These are phyloP conservation scores for Rhizopus microsporus DNA, from an alignment of 371 early-diverging fungal genomes.

Conservation along the genomic window DNA sequence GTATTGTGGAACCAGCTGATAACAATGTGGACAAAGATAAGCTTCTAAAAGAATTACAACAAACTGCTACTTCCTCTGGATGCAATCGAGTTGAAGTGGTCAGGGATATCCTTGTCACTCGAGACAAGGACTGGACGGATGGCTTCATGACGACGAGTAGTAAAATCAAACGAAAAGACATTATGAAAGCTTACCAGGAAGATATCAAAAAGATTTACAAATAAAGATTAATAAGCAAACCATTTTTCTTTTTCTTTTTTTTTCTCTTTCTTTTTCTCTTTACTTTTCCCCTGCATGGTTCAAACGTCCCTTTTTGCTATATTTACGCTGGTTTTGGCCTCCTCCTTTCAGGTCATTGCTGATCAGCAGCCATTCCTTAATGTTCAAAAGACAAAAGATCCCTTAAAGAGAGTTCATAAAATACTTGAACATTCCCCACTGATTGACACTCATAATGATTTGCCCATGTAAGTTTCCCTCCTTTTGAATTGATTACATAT, in stretches of 20 bases:
- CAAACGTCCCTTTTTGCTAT: constrained; percentile 13
- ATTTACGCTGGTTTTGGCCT: constrained; percentile 5
- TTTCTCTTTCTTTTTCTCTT: constrained; percentile 11
- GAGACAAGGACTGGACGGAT: constrained; percentile 50
- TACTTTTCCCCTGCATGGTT: constrained; percentile 13
- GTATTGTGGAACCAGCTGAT: constrained; percentile 66
- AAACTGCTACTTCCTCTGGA: constrained; percentile 41
- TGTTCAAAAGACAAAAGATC: constrained; percentile 6
- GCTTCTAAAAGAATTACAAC: constrained; percentile 49
- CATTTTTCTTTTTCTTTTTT: constrained; percentile 8
- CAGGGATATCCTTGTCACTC: constrained; percentile 47
- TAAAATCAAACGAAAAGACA: constrained; percentile 58
- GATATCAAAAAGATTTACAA: constrained; percentile 52
- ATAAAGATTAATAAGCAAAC: constrained; percentile 8
- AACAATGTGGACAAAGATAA: constrained; percentile 40
- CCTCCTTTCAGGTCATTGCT: constrained; percentile 8
- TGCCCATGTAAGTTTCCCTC: constrained; percentile 34
- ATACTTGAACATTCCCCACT: constrained; percentile 33
- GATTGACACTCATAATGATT: constrained; percentile 52
- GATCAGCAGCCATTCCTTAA: constrained; percentile 2
- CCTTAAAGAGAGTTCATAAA: constrained; percentile 29
- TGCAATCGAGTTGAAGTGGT: constrained; percentile 55
- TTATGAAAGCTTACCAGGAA: constrained; percentile 50
- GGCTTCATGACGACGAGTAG: constrained; percentile 60
- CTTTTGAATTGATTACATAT: neutral